Base-by-base conservation (phyloP, 768 basidiomycete genomes). In the Sutorius australiensis region DNA sequence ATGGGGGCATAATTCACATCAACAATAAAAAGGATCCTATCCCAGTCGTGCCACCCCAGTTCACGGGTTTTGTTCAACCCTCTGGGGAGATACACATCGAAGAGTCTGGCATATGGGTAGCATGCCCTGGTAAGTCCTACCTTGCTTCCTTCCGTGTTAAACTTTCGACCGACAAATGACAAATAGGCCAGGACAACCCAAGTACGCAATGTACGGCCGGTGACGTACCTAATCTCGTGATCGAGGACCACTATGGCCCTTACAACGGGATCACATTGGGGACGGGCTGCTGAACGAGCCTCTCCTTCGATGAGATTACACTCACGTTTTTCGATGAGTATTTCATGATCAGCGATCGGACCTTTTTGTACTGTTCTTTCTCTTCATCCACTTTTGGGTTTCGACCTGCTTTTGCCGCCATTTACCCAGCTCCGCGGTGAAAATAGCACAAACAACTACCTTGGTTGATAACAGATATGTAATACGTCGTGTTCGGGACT, bases 111-210 rank as follows among this genome's bases (percentile, higher is more conserved):
- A 63, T 68, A 14, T 88, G 85, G 84, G 65, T 74, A 21, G 52
- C 68, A 8, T 87, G 86, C 56, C 75, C 82, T 6, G 80, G 82
- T 75, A 32, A 28, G 40, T 50, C 33, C 2, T 30, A 19, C 28
- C 7, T 31, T 8, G 14, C 1, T 17, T n/a, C n/a, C 1, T 17
- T 50, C 8, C 7, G 10, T 14, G 13, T 3, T 11, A 2, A 7
- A 13, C 34, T 41, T 46, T 43, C 53, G n/a, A 11, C 50, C 7
- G 36, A 38, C 6, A 16, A 9, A 17, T 16, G 24, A 16, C 10
- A 2, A 49, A 60, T n/a, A 65, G 64, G 84, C 5, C 78, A 85
- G 52, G 86, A 88, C 55, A 87, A 87, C 61, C 60, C 75, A 6
- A 80, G 75, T 54, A 55, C 41, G 3, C 62, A 75, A 52, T 63